Conservation (phyloP, 2,329 filamentous ascomycete species). For the Beauveria brongniartii region DNA sequence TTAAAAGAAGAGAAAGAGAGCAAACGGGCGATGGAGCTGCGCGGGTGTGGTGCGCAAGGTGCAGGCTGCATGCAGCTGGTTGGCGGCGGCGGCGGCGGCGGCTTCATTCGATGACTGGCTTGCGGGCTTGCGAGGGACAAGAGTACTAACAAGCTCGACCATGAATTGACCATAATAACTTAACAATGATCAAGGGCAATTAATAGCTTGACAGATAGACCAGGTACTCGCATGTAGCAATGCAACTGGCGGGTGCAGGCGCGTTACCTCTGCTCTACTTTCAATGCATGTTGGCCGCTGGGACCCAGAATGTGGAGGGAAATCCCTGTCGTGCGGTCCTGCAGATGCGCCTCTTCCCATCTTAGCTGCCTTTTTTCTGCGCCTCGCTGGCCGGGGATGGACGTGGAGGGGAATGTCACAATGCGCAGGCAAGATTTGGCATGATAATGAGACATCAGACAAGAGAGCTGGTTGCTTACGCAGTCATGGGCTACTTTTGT, state of each 20-base stretch:
- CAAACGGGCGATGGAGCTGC: constrained; percentile 6
- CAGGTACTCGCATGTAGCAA: neutral
- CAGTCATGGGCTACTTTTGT: neutral
- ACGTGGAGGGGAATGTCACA: neutral
- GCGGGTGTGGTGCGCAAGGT: neutral
- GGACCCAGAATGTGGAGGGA: neutral
- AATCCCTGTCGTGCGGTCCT: constrained; percentile 6
- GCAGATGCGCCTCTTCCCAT: constrained; percentile 5
- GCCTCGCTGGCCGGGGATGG: neutral
- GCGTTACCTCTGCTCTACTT: neutral
- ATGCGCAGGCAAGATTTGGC: neutral
- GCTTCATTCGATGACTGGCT: no score
- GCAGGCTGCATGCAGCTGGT: no score
- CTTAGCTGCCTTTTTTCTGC: neutral
- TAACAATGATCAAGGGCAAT: neutral
- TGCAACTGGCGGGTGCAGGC: neutral
- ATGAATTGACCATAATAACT: no score
- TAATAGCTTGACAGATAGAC: neutral
- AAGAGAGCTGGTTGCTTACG: neutral
- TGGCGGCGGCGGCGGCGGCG: no score
- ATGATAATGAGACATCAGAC: neutral
- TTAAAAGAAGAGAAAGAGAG: neutral
- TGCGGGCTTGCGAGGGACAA: no score
- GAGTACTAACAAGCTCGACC: no score
- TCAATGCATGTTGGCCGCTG: neutral